Evolutionary conservation across 495 filamentous ascomycete species (phyloP).

Genomic region (Niebla homalea): DNA sequence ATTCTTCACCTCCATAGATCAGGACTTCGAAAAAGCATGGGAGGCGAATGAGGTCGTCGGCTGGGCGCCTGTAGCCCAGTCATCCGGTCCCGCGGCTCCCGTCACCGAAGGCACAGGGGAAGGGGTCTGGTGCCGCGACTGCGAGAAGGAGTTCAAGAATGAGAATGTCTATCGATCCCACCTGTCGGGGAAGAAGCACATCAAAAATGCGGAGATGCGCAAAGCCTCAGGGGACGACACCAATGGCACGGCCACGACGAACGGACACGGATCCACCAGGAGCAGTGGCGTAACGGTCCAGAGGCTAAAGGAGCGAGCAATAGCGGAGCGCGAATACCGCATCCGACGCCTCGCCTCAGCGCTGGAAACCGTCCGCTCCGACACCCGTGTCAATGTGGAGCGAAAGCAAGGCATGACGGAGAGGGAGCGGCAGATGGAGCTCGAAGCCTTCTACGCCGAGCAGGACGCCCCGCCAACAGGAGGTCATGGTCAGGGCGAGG

Average conservation of each 20-base stretch:
- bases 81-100: slow-evolving; percentile 28
- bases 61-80: slow-evolving; percentile 52
- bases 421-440: slow-evolving; percentile 78
- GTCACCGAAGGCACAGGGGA: slow-evolving; percentile 49
- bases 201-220: slow-evolving; percentile 56
- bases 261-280: slow-evolving; percentile 12
- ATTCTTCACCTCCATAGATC: slow-evolving; percentile 57
- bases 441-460: slow-evolving; percentile 71
- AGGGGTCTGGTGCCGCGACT: slow-evolving; percentile 75
- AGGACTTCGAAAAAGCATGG: slow-evolving; percentile 78
- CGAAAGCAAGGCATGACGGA: slow-evolving; percentile 93
- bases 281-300: slow-evolving; percentile 27
- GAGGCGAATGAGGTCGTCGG: slow-evolving; percentile 60
- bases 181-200: slow-evolving; percentile 81
- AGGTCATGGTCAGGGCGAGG: slow-evolving; percentile 27
- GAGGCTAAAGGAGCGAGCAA: slow-evolving; percentile 73
- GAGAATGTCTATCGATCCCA: slow-evolving; percentile 88
- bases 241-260: slow-evolving; percentile 17
- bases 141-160: slow-evolving; percentile 89
- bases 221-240: slow-evolving; percentile 25
- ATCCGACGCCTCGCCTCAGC: slow-evolving; percentile 60
- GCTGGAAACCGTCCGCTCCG: slow-evolving; percentile 66
- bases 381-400: slow-evolving; percentile 86
- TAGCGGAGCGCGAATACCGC: slow-evolving; percentile 79
- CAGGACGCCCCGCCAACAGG: slow-evolving; percentile 25